Evolutionary conservation across 306 rosid species (phyloP).

Genomic region (Glycine soja): DNA sequence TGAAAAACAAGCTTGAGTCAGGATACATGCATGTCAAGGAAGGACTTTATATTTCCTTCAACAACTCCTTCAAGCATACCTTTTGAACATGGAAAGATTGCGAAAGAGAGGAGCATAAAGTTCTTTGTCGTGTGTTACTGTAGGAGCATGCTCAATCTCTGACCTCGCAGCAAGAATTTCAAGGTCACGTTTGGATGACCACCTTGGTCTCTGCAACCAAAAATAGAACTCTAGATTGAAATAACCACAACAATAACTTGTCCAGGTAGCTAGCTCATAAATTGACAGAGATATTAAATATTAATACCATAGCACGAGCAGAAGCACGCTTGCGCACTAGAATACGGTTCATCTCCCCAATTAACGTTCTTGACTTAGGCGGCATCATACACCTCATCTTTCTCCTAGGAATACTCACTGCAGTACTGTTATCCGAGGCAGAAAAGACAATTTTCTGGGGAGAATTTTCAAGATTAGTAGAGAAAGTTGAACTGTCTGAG

Average conservation of each 20-base stretch:
- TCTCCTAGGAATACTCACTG: slow-evolving; percentile 38
- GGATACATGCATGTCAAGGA: slow-evolving; percentile 17
- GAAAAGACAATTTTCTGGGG: slow-evolving; percentile 39
- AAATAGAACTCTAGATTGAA: slow-evolving; percentile 27
- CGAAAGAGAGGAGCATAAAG: slow-evolving; percentile 84
- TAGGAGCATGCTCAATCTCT: slow-evolving; percentile 72
- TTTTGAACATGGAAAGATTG: slow-evolving; percentile 87
- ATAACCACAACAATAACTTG: slow-evolving; percentile 33
- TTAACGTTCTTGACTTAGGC: slow-evolving; percentile 73
- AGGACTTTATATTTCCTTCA: slow-evolving; percentile 20
- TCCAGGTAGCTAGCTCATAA: slow-evolving; percentile 31
- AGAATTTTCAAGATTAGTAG: slow-evolving; percentile 46
- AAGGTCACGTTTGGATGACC: slow-evolving; percentile 77
- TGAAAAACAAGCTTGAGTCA: slow-evolving; percentile 18
- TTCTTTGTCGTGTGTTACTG: slow-evolving; percentile 59
- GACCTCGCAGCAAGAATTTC: slow-evolving; percentile 76
- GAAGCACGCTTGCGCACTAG: slow-evolving; percentile 65
- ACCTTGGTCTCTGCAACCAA: slow-evolving; percentile 75
- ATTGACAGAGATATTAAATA: slow-evolving; percentile 34
- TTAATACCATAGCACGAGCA: slow-evolving; percentile 75
- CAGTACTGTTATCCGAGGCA: slow-evolving; percentile 44
- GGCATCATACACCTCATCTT: slow-evolving; percentile 82
- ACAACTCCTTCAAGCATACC: slow-evolving; percentile 51
- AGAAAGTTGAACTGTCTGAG: slow-evolving; percentile 39
- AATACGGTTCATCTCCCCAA: slow-evolving; percentile 74